Conservation (phyloP, 176 grass and related monocot genomes). For the Thinopyrum elongatum region DNA sequence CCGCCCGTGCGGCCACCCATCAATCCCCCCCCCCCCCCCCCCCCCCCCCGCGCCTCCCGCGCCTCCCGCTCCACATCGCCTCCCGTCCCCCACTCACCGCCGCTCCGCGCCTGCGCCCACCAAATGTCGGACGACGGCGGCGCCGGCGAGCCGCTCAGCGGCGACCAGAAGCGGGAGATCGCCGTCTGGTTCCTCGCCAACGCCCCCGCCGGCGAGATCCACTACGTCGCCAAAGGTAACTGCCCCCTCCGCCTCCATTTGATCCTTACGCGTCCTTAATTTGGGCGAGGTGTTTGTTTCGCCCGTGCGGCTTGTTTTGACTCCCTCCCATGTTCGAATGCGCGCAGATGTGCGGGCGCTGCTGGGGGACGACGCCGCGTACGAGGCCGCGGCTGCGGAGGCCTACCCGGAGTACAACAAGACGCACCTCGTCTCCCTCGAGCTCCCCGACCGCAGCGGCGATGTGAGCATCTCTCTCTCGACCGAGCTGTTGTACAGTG, state of each 20-base stretch:
- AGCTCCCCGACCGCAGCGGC: constrained; percentile 90
- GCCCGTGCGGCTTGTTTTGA: constrained; percentile 9
- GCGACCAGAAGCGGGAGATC: constrained; percentile 80
- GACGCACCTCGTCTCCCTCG: constrained; percentile 62
- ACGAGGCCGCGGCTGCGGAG: constrained; percentile 84
- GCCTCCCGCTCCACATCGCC: constrained; percentile 9
- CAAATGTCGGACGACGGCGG: constrained; percentile 77
- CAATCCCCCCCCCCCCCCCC: background rate
- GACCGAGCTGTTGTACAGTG: background rate
- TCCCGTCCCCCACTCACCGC: background rate
- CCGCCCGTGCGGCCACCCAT: constrained; percentile 39
- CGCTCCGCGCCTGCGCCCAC: background rate
- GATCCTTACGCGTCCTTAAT: background rate
- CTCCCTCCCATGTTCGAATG: constrained; percentile 2
- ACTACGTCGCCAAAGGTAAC: constrained; percentile 93
- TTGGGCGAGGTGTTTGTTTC: background rate
- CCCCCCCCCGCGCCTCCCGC: background rate
- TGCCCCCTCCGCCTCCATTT: background rate
- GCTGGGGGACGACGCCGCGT: constrained; percentile 70
- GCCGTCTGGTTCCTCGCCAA: constrained; percentile 94
- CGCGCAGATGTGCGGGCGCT: constrained; percentile 77
- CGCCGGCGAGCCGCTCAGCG: constrained; percentile 55
- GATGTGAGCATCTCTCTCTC: constrained; percentile 59
- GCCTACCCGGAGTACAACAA: constrained; percentile 91
- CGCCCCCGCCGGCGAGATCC: constrained; percentile 94